A percentile compares a stretch with the other conserved stretches of the same genome.
phyloP scores from a whole-genome alignment of 176 grass and related monocot species.

The Oryza punctata region DNA sequence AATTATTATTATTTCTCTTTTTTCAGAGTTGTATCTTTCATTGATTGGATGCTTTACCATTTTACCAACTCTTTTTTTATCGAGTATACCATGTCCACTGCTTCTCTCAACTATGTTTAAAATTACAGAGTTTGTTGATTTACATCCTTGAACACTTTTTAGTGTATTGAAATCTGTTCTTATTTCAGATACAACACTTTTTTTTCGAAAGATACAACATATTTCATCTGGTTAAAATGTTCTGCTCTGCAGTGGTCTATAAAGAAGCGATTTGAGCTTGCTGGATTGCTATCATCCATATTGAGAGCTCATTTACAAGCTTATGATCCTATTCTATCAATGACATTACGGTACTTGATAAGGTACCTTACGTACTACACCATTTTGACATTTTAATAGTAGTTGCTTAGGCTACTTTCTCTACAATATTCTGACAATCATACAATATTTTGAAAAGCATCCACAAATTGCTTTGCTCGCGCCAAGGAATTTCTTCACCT shows the following conservation, averaged over 20 bases:
- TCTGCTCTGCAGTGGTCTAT: slow-evolving; percentile 79
- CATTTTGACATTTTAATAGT: slow-evolving; percentile 31
- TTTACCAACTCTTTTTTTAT: not conserved
- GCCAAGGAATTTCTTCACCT: slow-evolving; percentile 84
- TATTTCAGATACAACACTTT: not conserved
- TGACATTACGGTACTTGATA: slow-evolving; percentile 95
- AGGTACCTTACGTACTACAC: slow-evolving; percentile 50
- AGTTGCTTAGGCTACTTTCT: slow-evolving; percentile 8
- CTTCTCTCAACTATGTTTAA: not conserved
- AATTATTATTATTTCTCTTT: not conserved
- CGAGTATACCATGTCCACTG: not conserved
- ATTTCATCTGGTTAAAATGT: slow-evolving; percentile 33
- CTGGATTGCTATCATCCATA: slow-evolving; percentile 86
- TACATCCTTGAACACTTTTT: not conserved
- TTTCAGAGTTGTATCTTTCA: not conserved
- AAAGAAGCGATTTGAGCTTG: slow-evolving; percentile 81
- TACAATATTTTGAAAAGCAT: slow-evolving; percentile 63
- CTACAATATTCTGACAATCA: slow-evolving; percentile 36
- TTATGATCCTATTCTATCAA: slow-evolving; percentile 93
- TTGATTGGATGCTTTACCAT: not conserved
- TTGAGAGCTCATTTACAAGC: slow-evolving; percentile 93
- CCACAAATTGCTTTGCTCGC: slow-evolving; percentile 82
- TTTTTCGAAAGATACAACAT: not conserved
- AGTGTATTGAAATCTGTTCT: not conserved
- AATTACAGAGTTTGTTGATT: slow-evolving; percentile 7